Base-by-base conservation (phyloP, 371 early-diverging fungal species). In the Lichtheimia ornata region DNA sequence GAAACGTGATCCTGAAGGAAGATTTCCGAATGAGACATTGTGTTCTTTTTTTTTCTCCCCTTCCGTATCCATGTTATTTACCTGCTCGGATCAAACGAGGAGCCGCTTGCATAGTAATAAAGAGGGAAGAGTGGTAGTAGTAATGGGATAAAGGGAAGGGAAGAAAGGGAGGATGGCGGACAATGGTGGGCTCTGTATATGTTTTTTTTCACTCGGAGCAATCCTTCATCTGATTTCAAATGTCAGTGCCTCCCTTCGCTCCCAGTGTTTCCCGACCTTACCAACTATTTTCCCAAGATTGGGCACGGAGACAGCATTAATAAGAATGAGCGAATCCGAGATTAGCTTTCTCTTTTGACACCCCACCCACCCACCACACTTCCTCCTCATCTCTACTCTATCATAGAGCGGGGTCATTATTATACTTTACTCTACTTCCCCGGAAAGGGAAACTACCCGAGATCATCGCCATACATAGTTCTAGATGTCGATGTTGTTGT, bases 61-160 rank as follows among this genome's bases (percentile, higher is more conserved):
- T 40, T 41, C 27, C 7, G 56, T 12, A 56, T 22, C 4, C 1
- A 12, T 17, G 28, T 22, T 18, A 12, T 22, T 56, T 56, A 41
- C 22, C 40, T 27, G 35, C 58, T 57, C 58, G 44, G 27, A 24
- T 45, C 2, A 57, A 27, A 18, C 58, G 58, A 45, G 53, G n/a
- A 30, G 58, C 49, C 14, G 58, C 44, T 57, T 57, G 58, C 58
- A 57, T 57, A 18, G 14, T 55, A 54, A 14, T 5, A 54, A 54
- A 54, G n/a, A n/a, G n/a, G n/a, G n/a, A 54, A 5, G 5, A 54
- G n/a, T 5, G 7, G 28, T 28, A 5, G 28, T 28, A 9, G 35
- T 35, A 2, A 9, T 9, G 11, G 35, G 18, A 35, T 28, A 55
- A 35, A 47, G 45, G 18, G 45, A 45, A 5, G 11, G 13, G 45